phyloP scores from a whole-genome alignment of 768 basidiomycete genomes.

The Lyophyllum shimeji region DNA sequence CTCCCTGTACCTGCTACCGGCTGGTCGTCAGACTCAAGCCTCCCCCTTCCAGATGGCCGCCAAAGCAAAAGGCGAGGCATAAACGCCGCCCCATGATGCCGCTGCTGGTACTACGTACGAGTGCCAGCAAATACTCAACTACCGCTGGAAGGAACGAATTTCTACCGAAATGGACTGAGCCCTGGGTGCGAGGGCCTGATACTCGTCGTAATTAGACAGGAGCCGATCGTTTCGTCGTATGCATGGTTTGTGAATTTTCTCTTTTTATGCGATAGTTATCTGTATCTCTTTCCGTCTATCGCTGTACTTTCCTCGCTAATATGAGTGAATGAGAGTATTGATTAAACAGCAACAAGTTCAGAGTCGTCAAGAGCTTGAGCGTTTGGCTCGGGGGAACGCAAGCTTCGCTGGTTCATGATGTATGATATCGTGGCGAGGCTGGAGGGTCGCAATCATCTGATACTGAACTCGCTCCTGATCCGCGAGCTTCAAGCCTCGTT shows the following conservation, averaged over 20 bases:
- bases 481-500: too few relatives aligned
- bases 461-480: too few relatives aligned
- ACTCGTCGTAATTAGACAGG: too few relatives aligned
- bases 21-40: neutral
- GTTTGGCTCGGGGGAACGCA: too few relatives aligned
- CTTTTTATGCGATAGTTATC: neutral
- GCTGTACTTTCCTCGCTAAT: neutral
- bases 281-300: neutral
- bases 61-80: constrained; percentile 14
- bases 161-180: neutral
- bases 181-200: too few relatives aligned
- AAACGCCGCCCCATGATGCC: neutral
- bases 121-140: neutral
- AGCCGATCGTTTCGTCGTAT: too few relatives aligned
- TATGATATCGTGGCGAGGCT: too few relatives aligned
- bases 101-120: neutral
- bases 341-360: neutral
- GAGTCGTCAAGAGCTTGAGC: too few relatives aligned
- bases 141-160: too few relatives aligned
- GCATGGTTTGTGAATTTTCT: neutral
- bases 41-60: constrained; percentile 13
- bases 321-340: constrained; percentile 1
- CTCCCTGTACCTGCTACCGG: neutral
- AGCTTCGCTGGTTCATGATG: too few relatives aligned
- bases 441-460: too few relatives aligned